phyloP scores from a whole-genome alignment of 2,329 filamentous ascomycete genomes.

The Pestalotiopsis sp. region DNA sequence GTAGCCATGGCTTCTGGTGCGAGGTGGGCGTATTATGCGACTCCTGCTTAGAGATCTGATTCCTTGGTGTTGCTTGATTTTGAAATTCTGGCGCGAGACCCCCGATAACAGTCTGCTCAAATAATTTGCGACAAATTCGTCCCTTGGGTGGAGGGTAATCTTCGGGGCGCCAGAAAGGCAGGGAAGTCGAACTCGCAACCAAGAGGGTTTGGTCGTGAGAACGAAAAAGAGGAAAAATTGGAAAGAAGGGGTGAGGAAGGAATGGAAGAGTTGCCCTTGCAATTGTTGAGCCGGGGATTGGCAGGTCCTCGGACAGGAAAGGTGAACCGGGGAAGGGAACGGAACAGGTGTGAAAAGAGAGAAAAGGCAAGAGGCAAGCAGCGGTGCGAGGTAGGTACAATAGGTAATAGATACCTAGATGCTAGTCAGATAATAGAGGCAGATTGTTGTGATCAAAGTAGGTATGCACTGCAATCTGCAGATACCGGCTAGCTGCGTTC shows the following conservation, averaged over 20 bases:
- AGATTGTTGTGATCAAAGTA: background rate
- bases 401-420: background rate
- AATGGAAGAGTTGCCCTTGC: background rate
- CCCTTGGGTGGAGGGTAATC: background rate
- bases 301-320: background rate
- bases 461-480: background rate
- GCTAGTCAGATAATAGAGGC: background rate
- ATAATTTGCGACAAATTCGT: background rate
- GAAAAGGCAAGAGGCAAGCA: background rate
- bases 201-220: background rate
- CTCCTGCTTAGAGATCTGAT: background rate
- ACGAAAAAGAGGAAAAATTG: background rate
- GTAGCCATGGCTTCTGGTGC: constrained; percentile 46
- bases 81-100: background rate
- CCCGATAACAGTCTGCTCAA: background rate
- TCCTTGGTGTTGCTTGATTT: background rate
- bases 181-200: background rate
- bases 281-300: background rate
- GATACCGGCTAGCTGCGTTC: background rate
- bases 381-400: too few species aligned
- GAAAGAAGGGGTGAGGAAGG: background rate
- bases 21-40: background rate
- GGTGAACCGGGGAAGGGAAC: background rate
- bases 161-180: background rate
- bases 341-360: background rate